Base-by-base conservation (phyloP, 2,329 filamentous ascomycete genomes). In the Ophiosphaerella narmari region DNA sequence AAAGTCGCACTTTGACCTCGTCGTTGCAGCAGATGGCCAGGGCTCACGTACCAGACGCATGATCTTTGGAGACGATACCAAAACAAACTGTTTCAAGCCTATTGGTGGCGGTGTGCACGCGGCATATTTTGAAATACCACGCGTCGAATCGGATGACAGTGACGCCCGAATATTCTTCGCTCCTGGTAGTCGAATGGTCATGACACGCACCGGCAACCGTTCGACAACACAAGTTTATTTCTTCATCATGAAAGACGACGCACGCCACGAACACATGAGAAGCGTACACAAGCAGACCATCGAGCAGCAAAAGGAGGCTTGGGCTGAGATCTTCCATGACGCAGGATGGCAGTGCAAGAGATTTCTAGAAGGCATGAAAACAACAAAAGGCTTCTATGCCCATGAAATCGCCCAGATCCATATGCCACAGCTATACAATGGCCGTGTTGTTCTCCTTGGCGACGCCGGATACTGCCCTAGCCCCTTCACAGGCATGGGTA, bases 391-490 rank as follows among this genome's bases (percentile, higher is more conserved):
- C 55, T 81, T 82, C 51, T 83, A 82, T 66, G 70, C 69, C 21
- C 60, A 74, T 9, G 68, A 74, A 4, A 62, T 81, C 23, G 74
- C 67, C 0, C 72, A 79, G 40, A 74, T 85, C 23, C 76, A 76
- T 40, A 54, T 79, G 55, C 60, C 73, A 0, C 49, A 50, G 3
- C 81, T 76, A 76, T 75, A 68, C 14, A 66, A 66, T 0, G 78
- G 79, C 0, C 75, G 81, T 0, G 74, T 84, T 1, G 77, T 73
- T 0, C 66, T 85, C 0, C 50, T 84, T 0, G 83, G 82, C 0
- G 82, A 86, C 54, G 79, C 83, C 0, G 74, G 63, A 0, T 72
- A 71, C 45, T 72, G 35, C 54, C 62, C 37, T 32, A 50, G 43
- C 5, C 58, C 63, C 8, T 63, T 63, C 1, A 64, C 61, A 12